A percentile compares a stretch with the other conserved stretches of the same genome.
These are phyloP conservation scores for Elsinoe ampelina DNA, from an alignment of 2,329 filamentous ascomycete species.

Conservation along the genomic window DNA sequence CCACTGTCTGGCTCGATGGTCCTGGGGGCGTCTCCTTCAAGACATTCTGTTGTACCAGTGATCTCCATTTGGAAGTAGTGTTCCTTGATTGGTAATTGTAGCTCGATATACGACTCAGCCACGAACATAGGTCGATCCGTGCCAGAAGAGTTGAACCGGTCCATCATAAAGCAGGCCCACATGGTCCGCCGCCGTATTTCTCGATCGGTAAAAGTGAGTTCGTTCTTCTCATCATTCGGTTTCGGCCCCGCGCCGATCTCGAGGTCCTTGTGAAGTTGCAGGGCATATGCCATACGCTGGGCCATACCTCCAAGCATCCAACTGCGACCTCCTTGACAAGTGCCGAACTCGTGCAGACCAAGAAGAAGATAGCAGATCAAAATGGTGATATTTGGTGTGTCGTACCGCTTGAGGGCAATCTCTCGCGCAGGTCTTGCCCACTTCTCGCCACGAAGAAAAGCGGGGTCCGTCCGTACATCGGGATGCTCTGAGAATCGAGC, in stretches of 20 bases:
- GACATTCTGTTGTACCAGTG: slow-evolving; percentile 72
- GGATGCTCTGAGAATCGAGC: slow-evolving; percentile 90
- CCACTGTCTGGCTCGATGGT: slow-evolving; percentile 54
- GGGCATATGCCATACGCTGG: slow-evolving; percentile 90
- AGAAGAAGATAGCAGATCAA: slow-evolving; percentile 81
- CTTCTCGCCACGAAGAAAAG: slow-evolving; percentile 79
- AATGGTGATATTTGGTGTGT: slow-evolving; percentile 93
- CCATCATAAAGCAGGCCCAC: slow-evolving; percentile 98
- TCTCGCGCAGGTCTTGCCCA: slow-evolving; percentile 84
- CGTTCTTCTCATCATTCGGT: slow-evolving; percentile 19
- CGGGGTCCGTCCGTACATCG: slow-evolving; percentile 62
- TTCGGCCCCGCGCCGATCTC: slow-evolving; percentile 51
- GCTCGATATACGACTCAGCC: slow-evolving; percentile 77
- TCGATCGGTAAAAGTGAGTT: slow-evolving; percentile 74
- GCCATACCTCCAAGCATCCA: slow-evolving; percentile 95
- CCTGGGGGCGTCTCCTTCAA: slow-evolving; percentile 61
- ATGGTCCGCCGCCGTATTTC: slow-evolving; percentile 90
- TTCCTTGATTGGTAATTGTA: slow-evolving; percentile 86
- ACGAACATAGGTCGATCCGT: slow-evolving; percentile 88
- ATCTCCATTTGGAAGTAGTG: slow-evolving; percentile 86
- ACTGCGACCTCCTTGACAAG: slow-evolving; percentile 87
- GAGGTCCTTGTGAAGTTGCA: slow-evolving; percentile 86
- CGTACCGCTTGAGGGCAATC: slow-evolving; percentile 79
- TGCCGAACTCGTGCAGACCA: slow-evolving; percentile 90
- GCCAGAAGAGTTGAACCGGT: slow-evolving; percentile 92